A percentile compares a stretch with the other conserved stretches of the same genome.
These are phyloP conservation scores for Penicillium expansum DNA, from an alignment of 2,329 filamentous ascomycete species.

Conservation along the genomic window DNA sequence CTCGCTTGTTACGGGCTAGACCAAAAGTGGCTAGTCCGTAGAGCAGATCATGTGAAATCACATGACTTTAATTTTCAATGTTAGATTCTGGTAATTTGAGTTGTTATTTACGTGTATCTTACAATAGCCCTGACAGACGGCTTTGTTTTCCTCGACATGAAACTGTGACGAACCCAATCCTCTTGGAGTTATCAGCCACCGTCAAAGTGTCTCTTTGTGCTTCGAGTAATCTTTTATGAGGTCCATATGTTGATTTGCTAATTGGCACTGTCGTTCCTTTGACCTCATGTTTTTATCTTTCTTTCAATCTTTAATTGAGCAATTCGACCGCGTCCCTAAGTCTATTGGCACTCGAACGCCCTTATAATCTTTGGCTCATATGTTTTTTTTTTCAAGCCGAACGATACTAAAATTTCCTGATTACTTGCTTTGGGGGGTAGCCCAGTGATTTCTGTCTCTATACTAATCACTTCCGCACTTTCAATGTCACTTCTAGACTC, in stretches of 20 bases:
- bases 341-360: not conserved
- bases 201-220: not conserved
- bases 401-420: not conserved
- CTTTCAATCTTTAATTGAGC: not conserved
- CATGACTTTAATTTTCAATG: not conserved
- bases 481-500: not conserved
- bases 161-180: not conserved
- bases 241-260: not conserved
- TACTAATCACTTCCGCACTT: not conserved
- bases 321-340: not conserved
- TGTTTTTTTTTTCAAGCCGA: not conserved
- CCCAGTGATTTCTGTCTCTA: not conserved
- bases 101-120: constrained; percentile 6
- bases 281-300: not conserved
- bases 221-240: not conserved
- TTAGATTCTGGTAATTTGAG: not conserved
- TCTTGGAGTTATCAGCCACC: not conserved
- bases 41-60: constrained; percentile 8
- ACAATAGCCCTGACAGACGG: not conserved
- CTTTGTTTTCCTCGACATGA: constrained; percentile 4
- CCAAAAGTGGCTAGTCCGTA: constrained; percentile 6
- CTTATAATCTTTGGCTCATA: not conserved
- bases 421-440: not conserved
- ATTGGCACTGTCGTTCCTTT: not conserved
- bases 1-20: constrained; percentile 35